Evolutionary conservation across 345 rosid genomes (phyloP), one percentile per base, ranked within the genome.

Genomic region (Leavenworthia alabamica): DNA sequence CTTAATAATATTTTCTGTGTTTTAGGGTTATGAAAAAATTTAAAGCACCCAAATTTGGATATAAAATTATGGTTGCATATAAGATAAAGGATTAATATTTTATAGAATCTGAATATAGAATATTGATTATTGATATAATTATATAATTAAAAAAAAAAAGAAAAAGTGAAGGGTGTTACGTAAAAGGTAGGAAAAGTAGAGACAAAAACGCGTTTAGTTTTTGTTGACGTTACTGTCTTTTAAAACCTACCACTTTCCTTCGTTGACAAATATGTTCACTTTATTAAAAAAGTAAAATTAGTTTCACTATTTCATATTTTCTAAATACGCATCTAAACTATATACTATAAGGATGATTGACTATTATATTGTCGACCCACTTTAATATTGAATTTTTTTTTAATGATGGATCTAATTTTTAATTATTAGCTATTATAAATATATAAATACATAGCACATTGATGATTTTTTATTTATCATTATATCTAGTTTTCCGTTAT

Each of bases 241-340:
- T 1, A 52, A 42, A 41, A 50, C 35, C 54, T 32, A 60, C 49
- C 14, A n/a, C n/a, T n/a, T n/a, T n/a, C 28, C 40, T 43, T 60
- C 33, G 40, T 60, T 68, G 60, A 68, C 67, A 68, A 68, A 51
- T 23, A 51, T 16, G 67, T 33, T 47, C 67, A 60, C 39, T 60
- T 60, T 49, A 48, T 29, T 14, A 7, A 39, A 46, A 2, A 19
- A 3, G 4, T 2, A 17, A 5, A 46, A 60, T 6, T 15, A 51
- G 14, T 45, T 50, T 31, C 39, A 33, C 15, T 12, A 12, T 60
- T 51, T 68, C 39, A 60, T 41, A 50, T 6, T 12, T 13, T 44
- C 3, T 39, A 19, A 54, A 39, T 47, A 4, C 27, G 43, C 50
- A 66, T 66, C 47, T 35, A 47, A 47, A 28, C 41, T 37, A 35